phyloP scores from a whole-genome alignment of 441 rosid genomes.

The Mallotus japonicus region DNA sequence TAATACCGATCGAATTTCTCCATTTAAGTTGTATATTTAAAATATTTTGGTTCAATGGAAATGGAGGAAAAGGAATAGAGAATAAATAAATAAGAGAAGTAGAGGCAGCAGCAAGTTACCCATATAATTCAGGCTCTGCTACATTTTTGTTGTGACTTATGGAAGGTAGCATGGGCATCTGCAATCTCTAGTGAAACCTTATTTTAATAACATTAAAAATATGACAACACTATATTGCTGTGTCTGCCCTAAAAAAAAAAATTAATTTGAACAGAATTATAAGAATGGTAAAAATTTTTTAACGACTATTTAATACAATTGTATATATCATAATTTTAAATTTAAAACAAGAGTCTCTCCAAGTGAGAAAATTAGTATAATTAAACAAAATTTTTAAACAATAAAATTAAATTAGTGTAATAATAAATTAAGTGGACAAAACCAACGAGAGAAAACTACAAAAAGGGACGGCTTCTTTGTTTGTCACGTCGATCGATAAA shows the following conservation, averaged over 20 bases:
- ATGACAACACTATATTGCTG: not conserved
- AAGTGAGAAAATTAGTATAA: too few relatives aligned
- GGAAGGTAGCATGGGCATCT: constrained; percentile 19
- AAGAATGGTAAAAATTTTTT: too few relatives aligned
- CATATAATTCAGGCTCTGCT: not conserved
- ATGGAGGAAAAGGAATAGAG: not conserved
- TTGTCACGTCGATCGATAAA: constrained; percentile 16
- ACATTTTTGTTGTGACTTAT: not conserved
- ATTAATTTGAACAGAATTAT: too few relatives aligned
- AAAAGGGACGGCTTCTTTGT: constrained; percentile 32
- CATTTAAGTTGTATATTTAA: not conserved
- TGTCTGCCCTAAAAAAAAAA: not conserved
- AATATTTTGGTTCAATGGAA: not conserved
- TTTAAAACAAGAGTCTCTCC: too few relatives aligned
- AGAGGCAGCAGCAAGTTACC: constrained; percentile 5
- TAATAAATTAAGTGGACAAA: constrained; percentile 7
- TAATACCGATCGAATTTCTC: too few relatives aligned
- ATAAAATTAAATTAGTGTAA: not conserved
- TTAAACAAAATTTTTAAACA: not conserved
- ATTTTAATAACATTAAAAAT: not conserved
- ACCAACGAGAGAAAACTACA: constrained; percentile 21
- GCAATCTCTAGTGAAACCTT: not conserved
- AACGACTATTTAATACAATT: too few relatives aligned
- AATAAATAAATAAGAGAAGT: not conserved
- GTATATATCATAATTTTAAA: too few relatives aligned